phyloP scores from a whole-genome alignment of 2,329 filamentous ascomycete genomes.

The Aspergillus floridensis region DNA sequence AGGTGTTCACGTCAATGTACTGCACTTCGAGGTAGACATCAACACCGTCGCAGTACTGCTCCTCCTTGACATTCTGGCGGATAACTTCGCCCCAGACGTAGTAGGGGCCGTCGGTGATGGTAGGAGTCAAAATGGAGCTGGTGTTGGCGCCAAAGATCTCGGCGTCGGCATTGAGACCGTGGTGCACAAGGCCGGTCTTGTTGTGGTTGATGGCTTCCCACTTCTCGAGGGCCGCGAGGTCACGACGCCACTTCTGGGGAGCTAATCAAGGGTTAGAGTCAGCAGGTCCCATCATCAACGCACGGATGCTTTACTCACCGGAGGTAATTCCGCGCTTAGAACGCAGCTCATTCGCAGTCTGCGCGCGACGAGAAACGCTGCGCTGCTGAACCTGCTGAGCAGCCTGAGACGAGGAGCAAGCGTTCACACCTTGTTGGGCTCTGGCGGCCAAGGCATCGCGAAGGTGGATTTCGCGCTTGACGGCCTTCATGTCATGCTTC shows the following conservation, averaged over 20 bases:
- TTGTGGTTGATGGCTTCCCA: constrained; percentile 42
- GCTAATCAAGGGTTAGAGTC: constrained; percentile 7
- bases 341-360: constrained; percentile 26
- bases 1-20: constrained; percentile 49
- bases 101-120: constrained; percentile 47
- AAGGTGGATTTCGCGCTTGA: constrained; percentile 30
- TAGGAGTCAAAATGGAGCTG: constrained; percentile 45
- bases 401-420: constrained; percentile 22
- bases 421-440: constrained; percentile 24
- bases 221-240: constrained; percentile 36
- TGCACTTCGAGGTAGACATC: constrained; percentile 46
- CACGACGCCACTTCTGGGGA: constrained; percentile 33
- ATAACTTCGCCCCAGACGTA: constrained; percentile 46
- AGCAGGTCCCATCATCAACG: too few species aligned
- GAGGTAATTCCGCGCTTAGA: constrained; percentile 26
- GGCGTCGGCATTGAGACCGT: constrained; percentile 26
- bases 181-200: constrained; percentile 33
- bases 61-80: constrained; percentile 43
- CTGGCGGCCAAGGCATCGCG: constrained; percentile 26
- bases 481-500: constrained; percentile 27
- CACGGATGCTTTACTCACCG: constrained; percentile 14
- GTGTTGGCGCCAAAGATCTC: constrained; percentile 44
- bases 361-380: constrained; percentile 28
- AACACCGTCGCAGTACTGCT: constrained; percentile 38
- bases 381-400: constrained; percentile 27